Percentiles rank a stretch among this genome's conserved stretches.
These are phyloP conservation scores for Pisolithus albus DNA, from an alignment of 768 basidiomycete species.

Conservation along the genomic window DNA sequence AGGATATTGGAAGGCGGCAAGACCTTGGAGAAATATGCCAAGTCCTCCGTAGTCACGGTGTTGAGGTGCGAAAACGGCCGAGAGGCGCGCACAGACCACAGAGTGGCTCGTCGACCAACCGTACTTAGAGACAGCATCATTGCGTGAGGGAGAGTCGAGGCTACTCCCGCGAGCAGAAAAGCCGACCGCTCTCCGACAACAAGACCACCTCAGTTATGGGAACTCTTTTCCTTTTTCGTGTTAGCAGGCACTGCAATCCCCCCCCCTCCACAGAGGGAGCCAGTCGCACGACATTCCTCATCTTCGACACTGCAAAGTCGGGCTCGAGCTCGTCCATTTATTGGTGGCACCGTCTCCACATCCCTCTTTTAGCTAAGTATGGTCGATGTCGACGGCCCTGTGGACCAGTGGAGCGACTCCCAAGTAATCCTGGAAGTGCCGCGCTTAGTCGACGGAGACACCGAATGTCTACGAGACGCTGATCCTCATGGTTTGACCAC, in stretches of 20 bases:
- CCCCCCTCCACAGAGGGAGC: too few species aligned
- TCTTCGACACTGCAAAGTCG: neutral
- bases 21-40: slow-evolving; percentile 61
- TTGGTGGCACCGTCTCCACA: neutral
- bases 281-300: too few species aligned
- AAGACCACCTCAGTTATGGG: neutral
- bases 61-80: slow-evolving; percentile 31
- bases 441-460: slow-evolving; percentile 21
- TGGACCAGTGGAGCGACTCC: slow-evolving; percentile 33
- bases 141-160: too few species aligned
- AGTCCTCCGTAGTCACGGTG: slow-evolving; percentile 49
- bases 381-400: slow-evolving; percentile 22
- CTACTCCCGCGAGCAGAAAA: too few species aligned
- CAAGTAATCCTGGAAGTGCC: slow-evolving; percentile 33
- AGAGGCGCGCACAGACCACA: slow-evolving; percentile 16
- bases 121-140: slow-evolving; percentile 9
- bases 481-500: slow-evolving; percentile 14
- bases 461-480: neutral
- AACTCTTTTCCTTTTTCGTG: neutral
- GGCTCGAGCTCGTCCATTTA: neutral
- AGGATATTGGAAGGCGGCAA: slow-evolving; percentile 59
- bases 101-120: neutral
- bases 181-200: neutral
- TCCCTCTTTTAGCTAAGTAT: slow-evolving; percentile 10
- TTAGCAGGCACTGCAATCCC: too few species aligned